These are phyloP conservation scores for Cytospora paraplurivora DNA, from an alignment of 2,329 filamentous ascomycete genomes.

Conservation along the genomic window DNA sequence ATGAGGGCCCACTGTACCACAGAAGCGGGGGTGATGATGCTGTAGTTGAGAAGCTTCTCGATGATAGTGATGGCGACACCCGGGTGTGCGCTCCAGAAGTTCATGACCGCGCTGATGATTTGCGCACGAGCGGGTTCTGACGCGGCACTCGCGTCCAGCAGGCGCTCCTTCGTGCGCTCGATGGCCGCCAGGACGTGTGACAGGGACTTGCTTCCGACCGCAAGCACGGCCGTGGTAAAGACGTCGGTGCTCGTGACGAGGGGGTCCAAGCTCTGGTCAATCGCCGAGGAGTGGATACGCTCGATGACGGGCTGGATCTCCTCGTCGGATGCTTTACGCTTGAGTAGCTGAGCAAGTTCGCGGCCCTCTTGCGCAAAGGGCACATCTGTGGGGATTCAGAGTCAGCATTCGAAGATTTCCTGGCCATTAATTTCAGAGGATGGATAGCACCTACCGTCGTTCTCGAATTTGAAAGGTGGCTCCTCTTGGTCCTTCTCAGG, in stretches of 20 bases:
- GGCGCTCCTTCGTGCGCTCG: conserved; percentile 87
- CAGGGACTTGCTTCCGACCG: conserved; percentile 90
- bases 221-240: conserved; percentile 91
- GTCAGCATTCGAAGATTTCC: conserved; percentile 49
- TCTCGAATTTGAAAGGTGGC: conserved; percentile 90
- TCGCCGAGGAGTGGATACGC: conserved; percentile 77
- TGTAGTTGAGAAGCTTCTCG: conserved; percentile 97
- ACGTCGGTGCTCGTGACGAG: conserved; percentile 88
- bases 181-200: conserved; percentile 96
- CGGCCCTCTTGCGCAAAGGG: conserved; percentile 85
- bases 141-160: conserved; percentile 75
- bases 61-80: conserved; percentile 90
- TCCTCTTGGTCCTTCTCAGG: conserved; percentile 91
- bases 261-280: conserved; percentile 72
- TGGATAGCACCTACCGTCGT: conserved; percentile 61
- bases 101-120: conserved; percentile 86
- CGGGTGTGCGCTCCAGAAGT: conserved; percentile 91
- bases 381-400: conserved; percentile 54
- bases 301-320: conserved; percentile 83
- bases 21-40: conserved; percentile 81
- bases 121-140: conserved; percentile 79
- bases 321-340: conserved; percentile 81
- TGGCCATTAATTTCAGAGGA: conserved; percentile 69
- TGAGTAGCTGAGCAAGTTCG: conserved; percentile 76
- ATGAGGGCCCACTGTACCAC: conserved; percentile 90